Evolutionary conservation across 78 protist species (phyloP).

Genomic region (Cyanophora paradoxa): DNA sequence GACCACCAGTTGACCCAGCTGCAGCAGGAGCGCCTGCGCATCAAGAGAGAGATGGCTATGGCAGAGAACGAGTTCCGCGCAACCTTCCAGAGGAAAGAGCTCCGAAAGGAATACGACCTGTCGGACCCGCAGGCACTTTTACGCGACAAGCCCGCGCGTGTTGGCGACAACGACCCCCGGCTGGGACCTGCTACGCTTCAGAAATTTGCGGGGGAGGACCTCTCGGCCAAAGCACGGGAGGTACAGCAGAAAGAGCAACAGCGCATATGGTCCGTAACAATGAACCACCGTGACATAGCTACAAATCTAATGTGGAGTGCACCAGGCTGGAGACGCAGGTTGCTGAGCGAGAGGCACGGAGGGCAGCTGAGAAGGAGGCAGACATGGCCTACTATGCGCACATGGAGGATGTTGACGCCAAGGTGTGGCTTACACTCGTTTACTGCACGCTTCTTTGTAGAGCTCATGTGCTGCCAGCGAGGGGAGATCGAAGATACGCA

Average conservation of each 20-base stretch:
- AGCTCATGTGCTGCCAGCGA: too few relatives aligned
- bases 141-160: not conserved
- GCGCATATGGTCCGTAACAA: too few relatives aligned
- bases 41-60: not conserved
- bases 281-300: too few relatives aligned
- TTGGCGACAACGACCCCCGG: constrained; percentile 4
- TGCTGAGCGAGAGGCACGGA: too few relatives aligned
- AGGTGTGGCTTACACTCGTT: too few relatives aligned
- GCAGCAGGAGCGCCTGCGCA: not conserved
- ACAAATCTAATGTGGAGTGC: too few relatives aligned
- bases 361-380: too few relatives aligned
- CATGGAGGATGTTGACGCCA: too few relatives aligned
- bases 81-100: not conserved
- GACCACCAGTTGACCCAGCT: not conserved
- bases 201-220: constrained; percentile 8
- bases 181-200: not conserved
- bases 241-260: not conserved
- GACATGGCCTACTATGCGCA: too few relatives aligned
- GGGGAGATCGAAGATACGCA: too few relatives aligned
- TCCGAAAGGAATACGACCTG: not conserved
- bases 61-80: not conserved
- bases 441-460: too few relatives aligned
- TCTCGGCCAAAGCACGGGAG: not conserved
- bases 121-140: not conserved
- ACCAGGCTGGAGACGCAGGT: too few relatives aligned